Base-by-base conservation (phyloP, 257 asterid genomes). In the Solanum sitiens region DNA sequence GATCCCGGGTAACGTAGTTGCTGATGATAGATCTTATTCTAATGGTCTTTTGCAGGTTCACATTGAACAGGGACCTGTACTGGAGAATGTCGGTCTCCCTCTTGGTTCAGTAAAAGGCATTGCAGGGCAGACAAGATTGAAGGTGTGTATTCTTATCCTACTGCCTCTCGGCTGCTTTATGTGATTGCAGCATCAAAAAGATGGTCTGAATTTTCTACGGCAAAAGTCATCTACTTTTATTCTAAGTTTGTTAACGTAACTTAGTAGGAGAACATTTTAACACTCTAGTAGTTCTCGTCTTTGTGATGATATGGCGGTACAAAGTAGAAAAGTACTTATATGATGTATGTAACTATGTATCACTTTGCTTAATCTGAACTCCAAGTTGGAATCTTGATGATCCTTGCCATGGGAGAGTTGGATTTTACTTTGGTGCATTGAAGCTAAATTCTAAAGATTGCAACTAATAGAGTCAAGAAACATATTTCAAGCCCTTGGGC, bases 31-130 rank as follows among this genome's bases (percentile, higher is more conserved):
- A 75, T 40, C 72, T 85, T 20, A 27, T 74, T 89, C 86, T 76
- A 86, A 50, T 86, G 68, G 67, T 91, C 82, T 89, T 87, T 86
- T 67, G 84, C 93, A 97, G 99, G 98, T 97, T 91, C 99, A 97
- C 88, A 97, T 97, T 90, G 99, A 97, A 87, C 98, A 95, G 87
- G 99, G 99, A 53, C 99, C 99, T 59, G 99, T 97, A 61, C 94
- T 97, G 37, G 99, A 97, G 91, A 94, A 94, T 68, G 88, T 86
- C 32, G 99, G 99, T 77, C 94, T 96, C 89, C 99, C 98, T 86
- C 95, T 97, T 90, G 99, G 98, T 90, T 83, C 89, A 89, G 99
- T 97, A 42, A 92, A 95, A 91, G 99, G 99, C 89, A 95, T 97
- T 90, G 98, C 99, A 73, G 99, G 99, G 88, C 99, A 97, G 93